Base-by-base conservation (phyloP, 768 basidiomycete genomes). In the Psilocybe cyanescens region DNA sequence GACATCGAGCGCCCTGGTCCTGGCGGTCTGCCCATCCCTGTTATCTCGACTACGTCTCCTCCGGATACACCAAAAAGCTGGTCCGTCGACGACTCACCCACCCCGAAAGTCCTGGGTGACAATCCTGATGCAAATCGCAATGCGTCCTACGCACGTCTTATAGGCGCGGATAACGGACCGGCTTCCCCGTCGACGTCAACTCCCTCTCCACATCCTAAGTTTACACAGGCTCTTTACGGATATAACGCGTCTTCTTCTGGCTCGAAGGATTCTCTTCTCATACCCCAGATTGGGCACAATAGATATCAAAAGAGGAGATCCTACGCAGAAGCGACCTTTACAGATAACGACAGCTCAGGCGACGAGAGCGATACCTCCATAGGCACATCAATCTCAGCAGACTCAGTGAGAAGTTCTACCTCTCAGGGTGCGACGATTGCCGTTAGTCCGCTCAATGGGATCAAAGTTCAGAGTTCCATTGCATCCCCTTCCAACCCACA, bases 11-110 rank as follows among this genome's bases (percentile, higher is more conserved):
- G 58, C 59, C 31, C 29, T 74, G 78, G 65, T 1, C 82, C 78
- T 39, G 78, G 74, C 12, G 79, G 79, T 0, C 66, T 82, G 29
- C 76, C 81, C 0, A 84, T 89, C 52, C 87, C 87, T 14, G 75
- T 70, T 7, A 87, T 88, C 60, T 81, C 83, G 4, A 86, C 83
- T 1, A 74, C 71, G 16, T 79, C 71, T 3, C 81, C 83, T 16
- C 48, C 64, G 16, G 67, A 67, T 33, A 61, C 69, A 11, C 67
- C 58, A 56, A 57, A 37, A 58, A 60, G 11, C 52, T 50, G 39
- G 56, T 57, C 60, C n/a, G n/a, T 24, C n/a, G 60, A 65, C 28
- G 59, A 58, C 7, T 55, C 65, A 14, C 11, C 24, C 16, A 41
- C 19, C 37, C 8, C 45, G 30, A 24, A 35, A 49, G 29, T 16